These are phyloP conservation scores for Epichloe brachyelytri DNA, from an alignment of 2,329 filamentous ascomycete species.

Conservation along the genomic window DNA sequence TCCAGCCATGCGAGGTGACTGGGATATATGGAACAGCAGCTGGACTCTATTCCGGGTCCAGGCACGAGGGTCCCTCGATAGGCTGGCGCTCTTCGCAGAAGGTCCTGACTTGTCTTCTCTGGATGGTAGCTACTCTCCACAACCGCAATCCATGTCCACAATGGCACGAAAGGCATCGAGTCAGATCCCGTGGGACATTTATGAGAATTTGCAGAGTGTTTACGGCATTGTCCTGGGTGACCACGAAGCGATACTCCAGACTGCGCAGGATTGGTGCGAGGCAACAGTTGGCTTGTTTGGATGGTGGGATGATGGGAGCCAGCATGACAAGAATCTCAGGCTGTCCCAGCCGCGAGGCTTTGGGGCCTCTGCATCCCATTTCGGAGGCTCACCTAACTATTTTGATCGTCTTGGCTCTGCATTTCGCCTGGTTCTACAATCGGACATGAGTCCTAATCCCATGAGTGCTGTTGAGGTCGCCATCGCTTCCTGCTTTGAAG, in stretches of 20 bases:
- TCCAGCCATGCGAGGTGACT: slow-evolving; percentile 57
- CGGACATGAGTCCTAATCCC: slow-evolving; percentile 66
- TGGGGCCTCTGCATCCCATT: slow-evolving; percentile 23
- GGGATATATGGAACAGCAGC: slow-evolving; percentile 70
- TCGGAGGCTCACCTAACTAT: slow-evolving; percentile 53
- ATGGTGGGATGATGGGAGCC: slow-evolving; percentile 82
- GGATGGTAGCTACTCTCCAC: slow-evolving; percentile 22
- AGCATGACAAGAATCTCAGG: slow-evolving; percentile 27
- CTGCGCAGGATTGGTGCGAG: slow-evolving; percentile 85
- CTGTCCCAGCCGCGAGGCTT: slow-evolving; percentile 28
- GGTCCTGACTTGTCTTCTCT: slow-evolving; percentile 42
- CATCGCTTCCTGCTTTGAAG: slow-evolving; percentile 70
- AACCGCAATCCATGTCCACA: slow-evolving; percentile 45
- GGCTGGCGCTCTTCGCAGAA: slow-evolving; percentile 68
- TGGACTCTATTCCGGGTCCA: slow-evolving; percentile 77
- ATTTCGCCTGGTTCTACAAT: slow-evolving; percentile 54
- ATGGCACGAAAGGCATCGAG: slow-evolving; percentile 68
- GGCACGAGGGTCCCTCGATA: slow-evolving; percentile 53
- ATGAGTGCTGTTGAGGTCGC: slow-evolving; percentile 67
- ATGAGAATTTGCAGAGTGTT: slow-evolving; percentile 67
- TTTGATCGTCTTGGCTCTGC: slow-evolving; percentile 58
- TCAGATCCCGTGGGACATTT: slow-evolving; percentile 79
- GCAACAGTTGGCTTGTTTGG: slow-evolving; percentile 69
- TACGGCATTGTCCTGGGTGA: slow-evolving; percentile 74
- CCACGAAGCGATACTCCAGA: slow-evolving; percentile 59